Evolutionary conservation across 225 moss, liverwort and hornwort species (phyloP).

Genomic region (Sphagnum contortum): DNA sequence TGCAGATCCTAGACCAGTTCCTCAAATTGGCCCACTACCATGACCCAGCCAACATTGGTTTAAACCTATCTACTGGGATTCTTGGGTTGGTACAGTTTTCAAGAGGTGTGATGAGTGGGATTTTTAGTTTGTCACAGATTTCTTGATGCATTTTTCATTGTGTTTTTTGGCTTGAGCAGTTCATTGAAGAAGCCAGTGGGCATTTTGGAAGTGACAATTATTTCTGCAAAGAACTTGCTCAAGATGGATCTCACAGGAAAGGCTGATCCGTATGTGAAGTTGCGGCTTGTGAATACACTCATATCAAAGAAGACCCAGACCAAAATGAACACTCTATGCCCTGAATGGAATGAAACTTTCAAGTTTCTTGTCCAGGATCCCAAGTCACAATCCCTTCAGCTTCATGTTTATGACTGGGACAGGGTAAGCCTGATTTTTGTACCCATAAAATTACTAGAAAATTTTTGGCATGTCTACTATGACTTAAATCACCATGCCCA

Average conservation of each 20-base stretch:
- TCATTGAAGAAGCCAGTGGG: slow-evolving; percentile 60
- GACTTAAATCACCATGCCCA: too few relatives aligned
- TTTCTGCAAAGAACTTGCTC: slow-evolving; percentile 46
- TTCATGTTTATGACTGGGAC: slow-evolving; percentile 86
- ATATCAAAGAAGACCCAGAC: slow-evolving; percentile 46
- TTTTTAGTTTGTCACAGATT: too few relatives aligned
- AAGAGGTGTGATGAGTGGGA: too few relatives aligned
- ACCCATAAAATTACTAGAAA: too few relatives aligned
- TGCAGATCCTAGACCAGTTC: too few relatives aligned
- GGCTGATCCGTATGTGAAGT: slow-evolving; percentile 86
- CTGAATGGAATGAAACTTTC: slow-evolving; percentile 85
- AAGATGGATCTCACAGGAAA: slow-evolving; percentile 76
- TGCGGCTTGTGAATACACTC: slow-evolving; percentile 42
- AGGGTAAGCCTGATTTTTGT: slow-evolving; percentile 30
- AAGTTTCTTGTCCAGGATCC: slow-evolving; percentile 71
- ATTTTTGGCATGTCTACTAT: too few relatives aligned
- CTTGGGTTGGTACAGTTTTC: too few relatives aligned
- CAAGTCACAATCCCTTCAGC: slow-evolving; percentile 57
- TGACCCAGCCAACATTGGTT: too few relatives aligned
- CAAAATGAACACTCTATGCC: slow-evolving; percentile 65
- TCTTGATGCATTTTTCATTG: too few relatives aligned
- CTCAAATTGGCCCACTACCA: too few relatives aligned
- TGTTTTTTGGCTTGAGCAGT: slow-evolving; percentile 22
- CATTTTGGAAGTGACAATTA: slow-evolving; percentile 54
- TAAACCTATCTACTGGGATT: too few relatives aligned